Base-by-base conservation (phyloP, 2,329 filamentous ascomycete species). In the Hymenoscyphus infarciens region DNA sequence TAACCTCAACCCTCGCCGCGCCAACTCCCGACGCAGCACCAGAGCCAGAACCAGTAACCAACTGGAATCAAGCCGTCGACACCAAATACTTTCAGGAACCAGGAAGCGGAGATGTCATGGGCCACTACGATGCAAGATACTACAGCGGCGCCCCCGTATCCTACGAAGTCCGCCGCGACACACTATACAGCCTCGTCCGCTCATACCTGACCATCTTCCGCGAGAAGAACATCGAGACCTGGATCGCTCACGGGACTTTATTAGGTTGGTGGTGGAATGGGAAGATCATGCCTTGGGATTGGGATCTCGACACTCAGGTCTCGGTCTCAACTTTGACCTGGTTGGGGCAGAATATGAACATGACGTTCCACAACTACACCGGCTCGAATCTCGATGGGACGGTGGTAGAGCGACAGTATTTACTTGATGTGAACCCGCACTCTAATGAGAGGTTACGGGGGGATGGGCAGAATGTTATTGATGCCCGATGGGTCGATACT, bases 251-350 rank as follows among this genome's bases (percentile, higher is more conserved):
- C 75, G 91, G 91, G 57, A 92, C 91, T 4, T 77, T 95, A 57
- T 79, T 96, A 25, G 91, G 91, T 13, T 96, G 91, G 91, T 95
- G 90, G 89, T 96, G 91, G 91, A 94, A 92, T 73, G 83, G 80
- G 52, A 77, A 85, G 76, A 86, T 91, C 72, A 85, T 93, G 78
- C 90, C 90, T 0, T 93, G 90, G 90, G 91, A 95, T 75, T 90
- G 87, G 79, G 91, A 96, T 74, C 79, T 95, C 55, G 91, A 96
- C 75, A 90, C 90, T 0, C 91, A 95, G 76, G 86, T 95, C 31
- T 85, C 86, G 19, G 83, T 82, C 61, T 77, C 80, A 35, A 92
- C 90, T 0, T 80, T 95, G 55, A 75, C 79, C 39, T 85, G 85
- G 74, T 79, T 95, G 29, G 89, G 81, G 35, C 77, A 84, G 62